Base-by-base conservation (phyloP, 2,329 filamentous ascomycete genomes). In the Arachnopeziza araneosa region DNA sequence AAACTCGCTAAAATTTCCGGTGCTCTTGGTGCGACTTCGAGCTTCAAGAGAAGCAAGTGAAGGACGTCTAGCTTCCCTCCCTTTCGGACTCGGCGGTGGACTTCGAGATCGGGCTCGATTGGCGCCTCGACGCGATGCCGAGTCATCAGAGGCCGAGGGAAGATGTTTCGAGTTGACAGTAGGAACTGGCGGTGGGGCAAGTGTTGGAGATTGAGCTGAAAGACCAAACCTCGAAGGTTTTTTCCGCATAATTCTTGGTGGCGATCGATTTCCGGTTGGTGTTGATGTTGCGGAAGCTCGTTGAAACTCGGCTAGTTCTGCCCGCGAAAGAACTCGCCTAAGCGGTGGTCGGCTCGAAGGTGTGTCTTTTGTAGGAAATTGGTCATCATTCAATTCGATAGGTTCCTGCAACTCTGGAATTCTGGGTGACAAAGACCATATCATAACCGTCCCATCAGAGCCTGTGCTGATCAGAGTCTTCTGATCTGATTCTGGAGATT, bases 241-340 rank as follows among this genome's bases (percentile, higher is more conserved):
- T 44, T 82, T 79, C 30, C 79, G 75, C 6, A 87, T 64, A 0
- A 78, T 76, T 59, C 84, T 77, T 1, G 83, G 80, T 0, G 85
- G 84, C 0, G 83, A 86, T 24, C 77, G 78, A 52, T 80, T 78
- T 2, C 82, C 81, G 8, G 73, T 66, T 36, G 69, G 66, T 9
- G 68, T 70, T 30, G 68, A 70, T 9, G 68, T 55, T 9, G 76
- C 72, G 72, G 78, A 76, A 3, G 81, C 76, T 4, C 83, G 77
- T 64, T 85, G 83, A 62, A 96, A 93, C 62, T 93, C 90, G 9
- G 91, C 89, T 50, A 98, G 78, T 69, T 98, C 93, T 0, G 89
- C 87, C 67, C 90, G 91, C 1, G 93, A 96, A 32, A 98, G 79
- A 9, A 99, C 89, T 58, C 90, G 89, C 57, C 95, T 83, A 36